Evolutionary conservation across 2,329 filamentous ascomycete genomes (phyloP).

Genomic region (Ophiocordyceps camponoti-rufipedis): DNA sequence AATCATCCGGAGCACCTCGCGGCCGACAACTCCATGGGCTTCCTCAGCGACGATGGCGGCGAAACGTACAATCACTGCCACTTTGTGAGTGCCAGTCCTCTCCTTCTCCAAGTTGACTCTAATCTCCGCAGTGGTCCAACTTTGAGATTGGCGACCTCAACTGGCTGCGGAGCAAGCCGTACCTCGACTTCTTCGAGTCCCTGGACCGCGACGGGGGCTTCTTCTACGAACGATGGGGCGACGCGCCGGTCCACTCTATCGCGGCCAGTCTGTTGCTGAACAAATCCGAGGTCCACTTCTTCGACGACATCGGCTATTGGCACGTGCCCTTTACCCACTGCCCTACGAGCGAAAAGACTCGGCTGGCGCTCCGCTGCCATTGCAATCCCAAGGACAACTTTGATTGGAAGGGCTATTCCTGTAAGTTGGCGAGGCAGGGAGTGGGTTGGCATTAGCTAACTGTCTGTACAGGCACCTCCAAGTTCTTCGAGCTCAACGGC

Average conservation of each 20-base stretch:
- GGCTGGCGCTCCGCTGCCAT: slow-evolving; percentile 74
- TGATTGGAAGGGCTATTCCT: slow-evolving; percentile 98
- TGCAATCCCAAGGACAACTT: slow-evolving; percentile 96
- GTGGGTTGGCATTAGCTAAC: not conserved
- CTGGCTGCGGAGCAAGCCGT: slow-evolving; percentile 80
- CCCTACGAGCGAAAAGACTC: slow-evolving; percentile 72
- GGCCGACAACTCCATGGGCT: slow-evolving; percentile 71
- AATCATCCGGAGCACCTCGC: slow-evolving; percentile 77
- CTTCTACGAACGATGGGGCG: slow-evolving; percentile 98
- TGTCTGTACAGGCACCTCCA: slow-evolving; percentile 37
- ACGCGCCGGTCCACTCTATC: slow-evolving; percentile 96
- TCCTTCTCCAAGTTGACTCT: not conserved
- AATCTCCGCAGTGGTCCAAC: slow-evolving; percentile 70
- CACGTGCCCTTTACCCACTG: slow-evolving; percentile 97
- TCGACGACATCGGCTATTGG: slow-evolving; percentile 97
- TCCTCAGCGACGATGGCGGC: slow-evolving; percentile 80
- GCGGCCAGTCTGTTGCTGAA: slow-evolving; percentile 71
- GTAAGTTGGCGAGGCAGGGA: slow-evolving; percentile 31
- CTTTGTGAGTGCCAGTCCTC: slow-evolving; percentile 43
- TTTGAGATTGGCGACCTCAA: slow-evolving; percentile 91
- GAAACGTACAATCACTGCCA: slow-evolving; percentile 95
- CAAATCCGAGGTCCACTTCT: slow-evolving; percentile 94
- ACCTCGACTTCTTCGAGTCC: slow-evolving; percentile 76
- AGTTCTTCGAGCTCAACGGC: slow-evolving; percentile 70
- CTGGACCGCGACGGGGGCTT: slow-evolving; percentile 88